Conservation (phyloP, 352 stramenopile species). For the Globisporangium paroecandrum region DNA sequence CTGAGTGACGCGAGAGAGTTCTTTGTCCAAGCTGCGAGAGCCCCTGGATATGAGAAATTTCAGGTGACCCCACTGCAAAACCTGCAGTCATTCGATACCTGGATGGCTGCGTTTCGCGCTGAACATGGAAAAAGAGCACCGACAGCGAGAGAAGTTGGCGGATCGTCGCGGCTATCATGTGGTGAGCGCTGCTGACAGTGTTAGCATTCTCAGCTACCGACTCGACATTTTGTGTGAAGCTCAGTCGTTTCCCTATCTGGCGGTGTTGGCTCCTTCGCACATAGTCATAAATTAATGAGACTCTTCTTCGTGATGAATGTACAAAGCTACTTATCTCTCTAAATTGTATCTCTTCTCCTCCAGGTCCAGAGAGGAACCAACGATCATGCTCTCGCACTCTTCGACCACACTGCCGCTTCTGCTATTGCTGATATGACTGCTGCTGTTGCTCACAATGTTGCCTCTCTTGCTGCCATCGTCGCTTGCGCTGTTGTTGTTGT, state of each 20-base stretch:
- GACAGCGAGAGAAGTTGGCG: background rate
- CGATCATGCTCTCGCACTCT: background rate
- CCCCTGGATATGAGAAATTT: background rate
- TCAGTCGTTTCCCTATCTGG: no score
- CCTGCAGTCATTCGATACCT: background rate
- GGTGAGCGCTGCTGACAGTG: background rate
- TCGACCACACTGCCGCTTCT: background rate
- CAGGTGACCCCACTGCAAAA: background rate
- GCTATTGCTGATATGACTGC: background rate
- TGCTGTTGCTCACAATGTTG: background rate
- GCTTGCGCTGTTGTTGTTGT: background rate
- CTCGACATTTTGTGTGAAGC: no score
- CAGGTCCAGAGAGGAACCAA: background rate
- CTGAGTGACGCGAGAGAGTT: slow-evolving; percentile 16
- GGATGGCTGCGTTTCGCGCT: background rate
- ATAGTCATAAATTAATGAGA: background rate
- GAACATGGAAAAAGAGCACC: background rate
- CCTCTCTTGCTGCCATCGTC: background rate
- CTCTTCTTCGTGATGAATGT: background rate
- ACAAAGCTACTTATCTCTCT: background rate
- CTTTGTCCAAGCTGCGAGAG: slow-evolving; percentile 1
- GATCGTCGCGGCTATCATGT: background rate
- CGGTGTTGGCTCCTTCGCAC: background rate
- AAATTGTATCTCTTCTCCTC: background rate
- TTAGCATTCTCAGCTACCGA: no score